These are phyloP conservation scores for Warburgia ugandensis DNA, from an alignment of 164 flowering plant genomes.

Conservation along the genomic window DNA sequence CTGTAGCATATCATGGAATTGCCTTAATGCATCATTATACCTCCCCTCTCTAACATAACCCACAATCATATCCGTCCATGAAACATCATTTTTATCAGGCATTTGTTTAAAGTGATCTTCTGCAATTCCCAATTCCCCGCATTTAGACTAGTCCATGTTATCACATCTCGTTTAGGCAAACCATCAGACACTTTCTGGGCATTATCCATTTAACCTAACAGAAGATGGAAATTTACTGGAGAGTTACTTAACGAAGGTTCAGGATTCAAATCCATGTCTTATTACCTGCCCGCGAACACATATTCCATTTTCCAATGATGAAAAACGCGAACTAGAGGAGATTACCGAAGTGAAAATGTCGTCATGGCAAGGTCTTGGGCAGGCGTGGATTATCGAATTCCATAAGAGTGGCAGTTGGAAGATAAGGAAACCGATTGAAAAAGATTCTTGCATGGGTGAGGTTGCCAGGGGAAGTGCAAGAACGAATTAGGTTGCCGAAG, in stretches of 20 bases:
- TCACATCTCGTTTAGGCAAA: slow-evolving; percentile 39
- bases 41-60: slow-evolving; percentile 31
- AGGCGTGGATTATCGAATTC: slow-evolving; percentile 45
- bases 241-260: slow-evolving; percentile 43
- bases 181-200: slow-evolving; percentile 39
- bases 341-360: slow-evolving; percentile 45
- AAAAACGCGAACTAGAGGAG: slow-evolving; percentile 33
- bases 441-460: slow-evolving; percentile 25
- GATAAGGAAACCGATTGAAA: slow-evolving; percentile 21
- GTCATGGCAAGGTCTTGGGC: slow-evolving; percentile 35
- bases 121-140: slow-evolving; percentile 34
- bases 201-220: slow-evolving; percentile 21
- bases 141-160: slow-evolving; percentile 45
- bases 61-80: slow-evolving; percentile 49
- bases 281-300: slow-evolving; percentile 33
- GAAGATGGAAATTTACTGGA: slow-evolving; percentile 30
- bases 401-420: slow-evolving; percentile 31
- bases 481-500: slow-evolving; percentile 32
- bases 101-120: slow-evolving; percentile 27
- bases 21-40: slow-evolving; percentile 33
- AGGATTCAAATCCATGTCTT: slow-evolving; percentile 25
- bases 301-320: slow-evolving; percentile 16
- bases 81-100: slow-evolving; percentile 40
- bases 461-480: slow-evolving; percentile 20
- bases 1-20: slow-evolving; percentile 30